phyloP scores from a whole-genome alignment of 2,329 filamentous ascomycete species.

The Pseudopithomyces maydicus region DNA sequence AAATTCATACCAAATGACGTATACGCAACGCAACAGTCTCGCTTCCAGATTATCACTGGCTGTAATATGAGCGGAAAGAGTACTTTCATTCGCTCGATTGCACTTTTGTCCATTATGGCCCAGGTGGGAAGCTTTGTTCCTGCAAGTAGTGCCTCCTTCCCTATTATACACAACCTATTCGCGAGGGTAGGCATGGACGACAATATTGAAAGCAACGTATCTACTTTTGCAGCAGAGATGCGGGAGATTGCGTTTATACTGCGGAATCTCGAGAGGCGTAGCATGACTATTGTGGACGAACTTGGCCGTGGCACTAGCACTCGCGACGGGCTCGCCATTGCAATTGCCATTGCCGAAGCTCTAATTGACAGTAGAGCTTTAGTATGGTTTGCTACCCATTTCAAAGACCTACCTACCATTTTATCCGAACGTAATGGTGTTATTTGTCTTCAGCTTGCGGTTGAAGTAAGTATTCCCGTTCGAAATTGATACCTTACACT shows the following conservation, averaged over 20 bases:
- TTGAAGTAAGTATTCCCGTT: slow-evolving; percentile 60
- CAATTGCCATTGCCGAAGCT: slow-evolving; percentile 86
- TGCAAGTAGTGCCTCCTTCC: slow-evolving; percentile 79
- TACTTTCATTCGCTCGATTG: slow-evolving; percentile 87
- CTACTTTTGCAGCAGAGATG: slow-evolving; percentile 95
- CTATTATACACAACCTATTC: slow-evolving; percentile 82
- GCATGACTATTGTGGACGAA: slow-evolving; percentile 87
- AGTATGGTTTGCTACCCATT: slow-evolving; percentile 95
- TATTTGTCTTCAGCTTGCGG: slow-evolving; percentile 79
- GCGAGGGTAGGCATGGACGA: slow-evolving; percentile 87
- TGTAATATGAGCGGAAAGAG: slow-evolving; percentile 98
- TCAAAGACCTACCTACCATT: slow-evolving; percentile 78
- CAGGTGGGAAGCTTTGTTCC: slow-evolving; percentile 93
- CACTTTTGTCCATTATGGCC: slow-evolving; percentile 88
- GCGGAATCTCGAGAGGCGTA: slow-evolving; percentile 76
- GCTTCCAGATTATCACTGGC: slow-evolving; percentile 92
- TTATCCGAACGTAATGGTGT: slow-evolving; percentile 78
- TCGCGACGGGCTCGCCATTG: slow-evolving; percentile 85
- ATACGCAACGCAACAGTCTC: slow-evolving; percentile 77
- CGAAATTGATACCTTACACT: background rate
- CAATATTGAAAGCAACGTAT: slow-evolving; percentile 86
- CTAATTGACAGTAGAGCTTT: slow-evolving; percentile 76
- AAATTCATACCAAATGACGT: slow-evolving; percentile 89
- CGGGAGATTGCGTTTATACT: slow-evolving; percentile 93
- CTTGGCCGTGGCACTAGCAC: slow-evolving; percentile 90